Conservation (phyloP, 1,139 yeast genomes). For the Diutina pseudorugosa region DNA sequence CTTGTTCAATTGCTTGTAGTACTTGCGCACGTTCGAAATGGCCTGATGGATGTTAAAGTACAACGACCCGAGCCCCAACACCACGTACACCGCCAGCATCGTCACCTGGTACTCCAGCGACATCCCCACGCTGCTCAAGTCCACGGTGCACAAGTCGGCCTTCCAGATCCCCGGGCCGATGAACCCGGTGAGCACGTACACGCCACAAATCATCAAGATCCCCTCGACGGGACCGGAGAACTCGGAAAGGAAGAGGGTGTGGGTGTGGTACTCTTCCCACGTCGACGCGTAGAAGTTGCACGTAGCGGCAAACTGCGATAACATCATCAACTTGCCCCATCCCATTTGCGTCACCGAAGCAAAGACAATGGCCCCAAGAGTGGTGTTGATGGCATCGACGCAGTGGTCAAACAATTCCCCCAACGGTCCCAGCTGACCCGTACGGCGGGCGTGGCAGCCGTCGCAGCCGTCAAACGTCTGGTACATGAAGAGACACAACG, state of each 20-base stretch:
- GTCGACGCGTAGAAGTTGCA: conserved; percentile 82
- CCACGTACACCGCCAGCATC: conserved; percentile 30
- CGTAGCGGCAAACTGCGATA: conserved; percentile 66
- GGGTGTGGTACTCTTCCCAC: conserved; percentile 95
- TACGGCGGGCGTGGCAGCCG: conserved; percentile 86
- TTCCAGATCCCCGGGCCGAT: conserved; percentile 67
- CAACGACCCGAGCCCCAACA: conserved; percentile 43
- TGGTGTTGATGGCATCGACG: conserved; percentile 82
- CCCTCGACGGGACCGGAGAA: conserved; percentile 97
- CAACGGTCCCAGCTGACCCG: conserved; percentile 89
- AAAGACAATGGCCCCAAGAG: conserved; percentile 63
- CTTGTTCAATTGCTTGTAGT: conserved; percentile 20
- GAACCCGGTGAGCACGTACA: conserved; percentile 52
- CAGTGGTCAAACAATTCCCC: conserved; percentile 95
- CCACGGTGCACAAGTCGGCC: conserved; percentile 18
- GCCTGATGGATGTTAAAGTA: conserved; percentile 67
- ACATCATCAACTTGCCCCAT: conserved; percentile 45
- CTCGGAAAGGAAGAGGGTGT: conserved; percentile 62
- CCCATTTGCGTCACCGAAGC: conserved; percentile 68
- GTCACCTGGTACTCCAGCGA: conserved; percentile 14
- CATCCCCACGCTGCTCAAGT: conserved; percentile 22
- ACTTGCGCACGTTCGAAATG: conserved; percentile 50
- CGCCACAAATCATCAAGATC: conserved; percentile 47
- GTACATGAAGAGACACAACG: conserved; percentile 75
- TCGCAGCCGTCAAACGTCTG: conserved; percentile 97